phyloP scores from a whole-genome alignment of 192 early-diverging fungal species.

The Rhizophagus sp. region DNA sequence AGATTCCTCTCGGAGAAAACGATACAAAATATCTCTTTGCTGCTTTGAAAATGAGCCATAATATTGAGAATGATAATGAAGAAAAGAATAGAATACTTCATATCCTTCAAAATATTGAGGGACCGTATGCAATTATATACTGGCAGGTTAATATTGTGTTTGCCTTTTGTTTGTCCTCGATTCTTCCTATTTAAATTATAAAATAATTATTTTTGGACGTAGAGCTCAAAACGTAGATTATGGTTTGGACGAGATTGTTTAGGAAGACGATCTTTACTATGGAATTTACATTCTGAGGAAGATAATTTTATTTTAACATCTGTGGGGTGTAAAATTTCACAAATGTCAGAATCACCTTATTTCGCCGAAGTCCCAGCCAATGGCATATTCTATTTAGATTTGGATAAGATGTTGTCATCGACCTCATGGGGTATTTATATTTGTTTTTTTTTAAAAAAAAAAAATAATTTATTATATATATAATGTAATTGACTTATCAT shows the following conservation, averaged over 20 bases:
- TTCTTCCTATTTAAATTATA: neutral
- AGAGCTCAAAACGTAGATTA: constrained; percentile 45
- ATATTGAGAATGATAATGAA: constrained; percentile 16
- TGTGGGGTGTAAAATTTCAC: constrained; percentile 44
- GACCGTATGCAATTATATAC: constrained; percentile 83
- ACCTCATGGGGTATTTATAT: neutral
- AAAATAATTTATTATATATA: neutral
- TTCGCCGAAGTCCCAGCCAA: constrained; percentile 77
- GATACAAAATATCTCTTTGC: constrained; percentile 58
- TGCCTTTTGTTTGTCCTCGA: neutral
- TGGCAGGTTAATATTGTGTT: constrained; percentile 48
- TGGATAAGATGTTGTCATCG: constrained; percentile 34
- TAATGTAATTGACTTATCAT: neutral
- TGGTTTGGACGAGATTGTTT: constrained; percentile 89
- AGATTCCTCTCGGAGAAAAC: constrained; percentile 46
- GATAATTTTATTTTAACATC: constrained; percentile 50
- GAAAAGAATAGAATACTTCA: constrained; percentile 39
- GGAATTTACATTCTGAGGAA: constrained; percentile 46
- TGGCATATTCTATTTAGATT: constrained; percentile 71
- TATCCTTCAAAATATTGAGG: constrained; percentile 61
- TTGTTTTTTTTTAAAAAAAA: neutral
- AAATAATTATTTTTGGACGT: neutral
- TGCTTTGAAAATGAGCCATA: constrained; percentile 39
- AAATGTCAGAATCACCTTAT: constrained; percentile 18
- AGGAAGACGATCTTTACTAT: constrained; percentile 80